Base-by-base conservation (phyloP, 2,329 filamentous ascomycete genomes). In the Xylariaceae sp. region DNA sequence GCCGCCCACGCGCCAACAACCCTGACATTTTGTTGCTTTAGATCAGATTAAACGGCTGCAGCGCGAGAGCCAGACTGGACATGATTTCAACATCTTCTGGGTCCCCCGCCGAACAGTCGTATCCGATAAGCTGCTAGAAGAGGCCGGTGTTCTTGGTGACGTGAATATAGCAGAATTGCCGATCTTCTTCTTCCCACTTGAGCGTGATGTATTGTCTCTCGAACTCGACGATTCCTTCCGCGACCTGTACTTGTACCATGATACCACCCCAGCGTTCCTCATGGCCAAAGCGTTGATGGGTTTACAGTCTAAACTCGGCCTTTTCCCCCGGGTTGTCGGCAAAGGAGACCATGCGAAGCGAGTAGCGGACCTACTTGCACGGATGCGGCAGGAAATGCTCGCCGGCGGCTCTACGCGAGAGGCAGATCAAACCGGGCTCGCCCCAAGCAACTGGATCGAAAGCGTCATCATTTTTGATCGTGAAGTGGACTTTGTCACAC, bases 11-110 rank as follows among this genome's bases (percentile, higher is more conserved):
- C 15, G 5, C 21, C n/a, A 27, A n/a, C n/a, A n/a, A n/a, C n/a
- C n/a, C n/a, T n/a, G n/a, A n/a, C n/a, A n/a, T n/a, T n/a, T n/a
- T n/a, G n/a, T n/a, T n/a, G n/a, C 31, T 55, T 36, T 58, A 96
- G 90, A 86, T 52, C 88, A 97, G 69, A 88, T 97, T 54, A 90
- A 89, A 62, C 82, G 86, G 44, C 72, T 97, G 42, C 87, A 90
- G 55, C 84, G 83, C 56, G 88, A 92, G 62, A 89, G 85, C 59
- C 84, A 88, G 56, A 86, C 83, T 32, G 86, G 88, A 51, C 92
- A 98, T 74, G 90, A 98, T 54, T 95, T 97, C 60, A 90, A 89
- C 47, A 84, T 98, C 53, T 90, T 96, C 60, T 97, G 92, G 86
- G 85, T 94, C 29, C 90, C 94, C 5, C 81, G 92, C 41, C 84